Conservation (phyloP, 352 stramenopile species). For the Phytophthora pseudosyringae region DNA sequence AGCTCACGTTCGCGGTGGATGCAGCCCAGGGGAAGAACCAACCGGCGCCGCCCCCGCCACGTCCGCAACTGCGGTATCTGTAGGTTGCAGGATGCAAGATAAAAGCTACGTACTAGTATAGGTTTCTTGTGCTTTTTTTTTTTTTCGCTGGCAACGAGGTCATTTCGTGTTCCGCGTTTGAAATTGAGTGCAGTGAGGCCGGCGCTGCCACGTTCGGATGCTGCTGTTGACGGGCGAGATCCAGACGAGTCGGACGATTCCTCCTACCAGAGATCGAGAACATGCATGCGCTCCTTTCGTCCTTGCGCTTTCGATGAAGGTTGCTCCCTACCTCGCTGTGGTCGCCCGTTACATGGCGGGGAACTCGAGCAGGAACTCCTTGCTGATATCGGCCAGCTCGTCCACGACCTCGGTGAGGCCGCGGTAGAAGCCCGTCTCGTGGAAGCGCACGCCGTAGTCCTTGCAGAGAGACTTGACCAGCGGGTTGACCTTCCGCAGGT, state of each 20-base stretch:
- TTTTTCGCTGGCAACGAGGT: neutral
- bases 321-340: slow-evolving; percentile 1
- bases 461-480: slow-evolving; percentile 97
- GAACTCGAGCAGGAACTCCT: slow-evolving; percentile 97
- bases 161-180: neutral
- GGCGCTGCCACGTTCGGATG: slow-evolving; percentile 2
- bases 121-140: neutral
- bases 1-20: slow-evolving; percentile 70
- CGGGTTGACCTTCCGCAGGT: slow-evolving; percentile 93
- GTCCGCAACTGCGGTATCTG: slow-evolving; percentile 54
- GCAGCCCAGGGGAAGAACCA: slow-evolving; percentile 31
- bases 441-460: slow-evolving; percentile 96
- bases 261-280: slow-evolving; percentile 30
- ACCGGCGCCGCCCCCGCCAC: slow-evolving; percentile 63
- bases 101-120: slow-evolving; percentile 8
- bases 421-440: slow-evolving; percentile 94
- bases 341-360: slow-evolving; percentile 95
- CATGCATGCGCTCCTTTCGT: slow-evolving; percentile 27
- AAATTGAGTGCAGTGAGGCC: neutral
- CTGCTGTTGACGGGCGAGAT: slow-evolving; percentile 14
- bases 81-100: slow-evolving; percentile 2
- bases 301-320: slow-evolving; percentile 7
- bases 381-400: slow-evolving; percentile 92
- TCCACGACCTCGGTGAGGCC: slow-evolving; percentile 95
- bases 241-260: neutral